A percentile compares a stretch with the other conserved stretches of the same genome.
phyloP scores from a whole-genome alignment of 1,284 basidiomycete genomes.

The Agaricales sp. region DNA sequence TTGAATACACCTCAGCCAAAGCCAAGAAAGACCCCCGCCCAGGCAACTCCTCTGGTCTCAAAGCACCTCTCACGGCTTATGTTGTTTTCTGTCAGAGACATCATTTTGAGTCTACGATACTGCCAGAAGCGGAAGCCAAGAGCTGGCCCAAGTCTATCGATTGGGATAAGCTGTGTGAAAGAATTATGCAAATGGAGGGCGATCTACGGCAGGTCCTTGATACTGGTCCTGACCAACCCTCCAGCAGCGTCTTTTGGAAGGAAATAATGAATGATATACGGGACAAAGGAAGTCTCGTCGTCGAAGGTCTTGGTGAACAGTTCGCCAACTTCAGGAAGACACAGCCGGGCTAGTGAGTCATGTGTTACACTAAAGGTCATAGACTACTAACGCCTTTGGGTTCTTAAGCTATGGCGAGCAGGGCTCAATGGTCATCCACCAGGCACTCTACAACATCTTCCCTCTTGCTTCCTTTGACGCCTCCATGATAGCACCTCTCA shows the following conservation, averaged over 20 bases:
- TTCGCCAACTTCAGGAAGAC: slow-evolving; percentile 67
- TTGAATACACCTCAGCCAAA: slow-evolving; percentile 36
- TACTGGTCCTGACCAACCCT: slow-evolving; percentile 24
- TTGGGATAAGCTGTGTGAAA: slow-evolving; percentile 40
- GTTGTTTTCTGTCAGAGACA: slow-evolving; percentile 67
- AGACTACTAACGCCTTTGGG: too few relatives aligned
- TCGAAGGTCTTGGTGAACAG: slow-evolving; percentile 57
- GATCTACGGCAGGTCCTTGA: slow-evolving; percentile 35
- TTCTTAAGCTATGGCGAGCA: slow-evolving; percentile 63
- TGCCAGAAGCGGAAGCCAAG: slow-evolving; percentile 55
- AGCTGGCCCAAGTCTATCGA: slow-evolving; percentile 71
- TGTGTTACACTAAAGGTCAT: slow-evolving; percentile 6
- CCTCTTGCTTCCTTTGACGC: slow-evolving; percentile 48
- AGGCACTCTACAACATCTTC: slow-evolving; percentile 65
- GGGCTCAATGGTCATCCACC: slow-evolving; percentile 67
- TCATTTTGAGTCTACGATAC: slow-evolving; percentile 56
- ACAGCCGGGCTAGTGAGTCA: slow-evolving; percentile 72
- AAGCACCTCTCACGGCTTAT: slow-evolving; percentile 50
- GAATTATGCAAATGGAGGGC: slow-evolving; percentile 39
- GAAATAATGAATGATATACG: slow-evolving; percentile 52
- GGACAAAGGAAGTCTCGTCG: slow-evolving; percentile 51
- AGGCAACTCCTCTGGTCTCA: slow-evolving; percentile 47
- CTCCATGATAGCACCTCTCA: slow-evolving; percentile 44
- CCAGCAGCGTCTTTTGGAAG: slow-evolving; percentile 53
- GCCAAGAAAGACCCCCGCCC: slow-evolving; percentile 53